phyloP scores from a whole-genome alignment of 768 basidiomycete genomes.

The Amanita rimosa region DNA sequence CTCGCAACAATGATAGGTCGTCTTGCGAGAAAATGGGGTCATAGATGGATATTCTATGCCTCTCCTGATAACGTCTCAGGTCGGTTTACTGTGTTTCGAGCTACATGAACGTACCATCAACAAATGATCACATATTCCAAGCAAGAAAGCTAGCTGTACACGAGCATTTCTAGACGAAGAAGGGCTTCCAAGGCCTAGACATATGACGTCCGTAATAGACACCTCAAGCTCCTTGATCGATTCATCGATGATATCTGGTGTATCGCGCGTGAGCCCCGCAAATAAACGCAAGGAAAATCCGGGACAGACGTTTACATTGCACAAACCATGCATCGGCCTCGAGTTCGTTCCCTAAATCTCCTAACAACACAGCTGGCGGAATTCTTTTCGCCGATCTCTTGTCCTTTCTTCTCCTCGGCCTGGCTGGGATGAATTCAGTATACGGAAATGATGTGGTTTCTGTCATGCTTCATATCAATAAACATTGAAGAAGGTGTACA shows the following conservation, averaged over 20 bases:
- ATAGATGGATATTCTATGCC: slow-evolving; percentile 38
- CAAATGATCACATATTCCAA: slow-evolving; percentile 39
- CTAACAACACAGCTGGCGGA: slow-evolving; percentile 26
- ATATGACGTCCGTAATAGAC: slow-evolving; percentile 33
- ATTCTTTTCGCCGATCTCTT: slow-evolving; percentile 18
- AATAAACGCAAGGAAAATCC: not conserved
- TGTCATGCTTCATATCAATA: slow-evolving; percentile 3
- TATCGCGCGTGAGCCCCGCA: slow-evolving; percentile 2
- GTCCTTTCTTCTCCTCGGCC: slow-evolving; percentile 39
- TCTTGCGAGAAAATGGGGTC: slow-evolving; percentile 67
- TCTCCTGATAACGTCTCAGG: slow-evolving; percentile 26
- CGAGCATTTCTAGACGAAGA: slow-evolving; percentile 46
- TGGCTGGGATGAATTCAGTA: slow-evolving; percentile 40
- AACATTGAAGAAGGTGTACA: no score
- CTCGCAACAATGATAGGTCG: slow-evolving; percentile 41
- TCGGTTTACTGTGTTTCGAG: not conserved
- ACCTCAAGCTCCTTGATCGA: slow-evolving; percentile 17
- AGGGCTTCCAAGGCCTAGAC: slow-evolving; percentile 72
- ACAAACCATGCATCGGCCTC: slow-evolving; percentile 38
- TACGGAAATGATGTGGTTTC: slow-evolving; percentile 27
- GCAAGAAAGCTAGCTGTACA: slow-evolving; percentile 59
- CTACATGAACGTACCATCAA: slow-evolving; percentile 40
- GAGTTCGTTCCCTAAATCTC: slow-evolving; percentile 35
- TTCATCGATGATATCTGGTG: slow-evolving; percentile 23
- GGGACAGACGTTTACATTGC: slow-evolving; percentile 43